A percentile compares a stretch with the other conserved stretches of the same genome.
These are phyloP conservation scores for Daldinia childiae DNA, from an alignment of 495 filamentous ascomycete genomes.

Conservation along the genomic window DNA sequence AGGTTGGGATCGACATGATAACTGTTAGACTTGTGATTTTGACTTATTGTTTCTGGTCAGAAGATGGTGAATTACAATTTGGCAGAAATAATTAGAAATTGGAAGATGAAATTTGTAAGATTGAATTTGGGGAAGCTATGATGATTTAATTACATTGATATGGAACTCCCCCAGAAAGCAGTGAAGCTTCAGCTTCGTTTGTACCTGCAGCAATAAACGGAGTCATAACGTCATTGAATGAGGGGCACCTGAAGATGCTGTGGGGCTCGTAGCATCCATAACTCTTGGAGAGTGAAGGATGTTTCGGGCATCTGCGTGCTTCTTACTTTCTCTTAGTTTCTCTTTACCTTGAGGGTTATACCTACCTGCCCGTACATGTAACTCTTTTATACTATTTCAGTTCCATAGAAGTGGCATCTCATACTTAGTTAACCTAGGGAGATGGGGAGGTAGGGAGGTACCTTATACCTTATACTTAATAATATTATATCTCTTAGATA, in stretches of 20 bases:
- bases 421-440: no score
- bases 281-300: neutral
- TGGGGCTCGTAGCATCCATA: neutral
- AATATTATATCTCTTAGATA: neutral
- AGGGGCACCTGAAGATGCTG: slow-evolving; percentile 20
- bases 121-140: slow-evolving; percentile 1
- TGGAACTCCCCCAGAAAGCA: neutral
- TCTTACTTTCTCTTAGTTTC: neutral
- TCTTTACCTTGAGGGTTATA: no score
- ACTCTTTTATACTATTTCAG: no score
- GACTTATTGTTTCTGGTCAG: neutral
- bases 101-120: neutral
- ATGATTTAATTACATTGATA: slow-evolving; percentile 6
- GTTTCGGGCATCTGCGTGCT: neutral
- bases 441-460: no score
- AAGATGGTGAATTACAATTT: neutral
- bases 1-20: slow-evolving; percentile 64
- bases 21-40: neutral
- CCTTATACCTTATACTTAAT: no score
- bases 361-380: no score
- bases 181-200: slow-evolving; percentile 22
- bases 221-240: slow-evolving; percentile 43
- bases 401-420: no score
- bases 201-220: slow-evolving; percentile 38
- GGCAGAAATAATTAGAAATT: neutral